Conservation (phyloP, 345 rosid species). For the Gossypium raimondii region DNA sequence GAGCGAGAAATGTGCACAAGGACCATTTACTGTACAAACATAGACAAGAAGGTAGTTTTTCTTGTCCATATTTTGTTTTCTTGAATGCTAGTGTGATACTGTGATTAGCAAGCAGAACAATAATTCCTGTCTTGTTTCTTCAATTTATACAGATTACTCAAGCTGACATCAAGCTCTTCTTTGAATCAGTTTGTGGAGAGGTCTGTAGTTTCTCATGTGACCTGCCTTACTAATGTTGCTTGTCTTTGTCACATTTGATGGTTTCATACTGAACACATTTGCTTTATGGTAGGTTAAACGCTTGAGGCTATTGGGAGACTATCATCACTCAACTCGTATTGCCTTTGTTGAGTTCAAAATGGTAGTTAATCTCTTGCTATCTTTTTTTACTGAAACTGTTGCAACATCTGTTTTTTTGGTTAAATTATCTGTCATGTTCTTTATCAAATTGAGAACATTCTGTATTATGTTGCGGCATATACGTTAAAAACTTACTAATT, state of each 20-base stretch:
- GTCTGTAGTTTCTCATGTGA: slow-evolving; percentile 33
- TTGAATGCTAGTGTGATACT: not conserved
- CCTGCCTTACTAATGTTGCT: not conserved
- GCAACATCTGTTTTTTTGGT: not conserved
- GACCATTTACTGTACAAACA: slow-evolving; percentile 94
- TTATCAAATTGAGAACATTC: not conserved
- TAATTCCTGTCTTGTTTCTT: slow-evolving; percentile 17
- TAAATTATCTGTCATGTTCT: not conserved
- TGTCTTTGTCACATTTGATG: not conserved
- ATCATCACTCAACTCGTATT: slow-evolving; percentile 85
- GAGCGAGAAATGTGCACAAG: slow-evolving; percentile 98
- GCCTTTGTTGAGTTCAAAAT: slow-evolving; percentile 87
- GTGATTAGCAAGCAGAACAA: not conserved
- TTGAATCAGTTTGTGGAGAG: slow-evolving; percentile 88
- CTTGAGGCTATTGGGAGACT: slow-evolving; percentile 92
- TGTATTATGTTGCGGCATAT: not conserved
- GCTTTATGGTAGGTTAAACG: slow-evolving; percentile 61
- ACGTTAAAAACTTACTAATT: not conserved
- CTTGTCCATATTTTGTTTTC: not conserved
- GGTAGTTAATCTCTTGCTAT: slow-evolving; percentile 42
- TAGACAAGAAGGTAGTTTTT: slow-evolving; percentile 74
- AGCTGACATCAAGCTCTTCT: slow-evolving; percentile 73
- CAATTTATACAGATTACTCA: slow-evolving; percentile 63
- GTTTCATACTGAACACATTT: slow-evolving; percentile 8
- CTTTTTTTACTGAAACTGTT: not conserved